These are phyloP conservation scores for Candida boleticola DNA, from an alignment of 805 yeast species.

Conservation along the genomic window DNA sequence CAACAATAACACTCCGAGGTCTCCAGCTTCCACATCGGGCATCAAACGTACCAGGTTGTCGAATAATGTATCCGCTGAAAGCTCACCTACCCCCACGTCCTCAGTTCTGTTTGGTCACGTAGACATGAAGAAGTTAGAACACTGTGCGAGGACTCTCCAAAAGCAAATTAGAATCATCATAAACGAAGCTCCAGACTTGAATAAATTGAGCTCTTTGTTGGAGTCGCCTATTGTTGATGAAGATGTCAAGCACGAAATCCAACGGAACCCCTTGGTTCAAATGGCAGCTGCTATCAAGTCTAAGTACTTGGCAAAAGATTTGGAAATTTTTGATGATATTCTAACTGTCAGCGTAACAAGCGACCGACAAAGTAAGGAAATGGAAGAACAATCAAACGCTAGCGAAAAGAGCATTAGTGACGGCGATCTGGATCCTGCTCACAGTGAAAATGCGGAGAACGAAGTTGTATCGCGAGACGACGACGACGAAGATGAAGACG, in stretches of 20 bases:
- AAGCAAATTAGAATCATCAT: slow-evolving; percentile 50
- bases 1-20: background rate
- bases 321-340: slow-evolving; percentile 58
- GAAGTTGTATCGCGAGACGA: background rate
- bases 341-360: slow-evolving; percentile 34
- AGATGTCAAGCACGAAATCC: slow-evolving; percentile 48
- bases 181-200: slow-evolving; percentile 54
- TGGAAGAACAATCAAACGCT: slow-evolving; percentile 17
- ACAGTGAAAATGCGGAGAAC: slow-evolving; percentile 1
- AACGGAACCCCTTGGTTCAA: slow-evolving; percentile 52
- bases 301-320: slow-evolving; percentile 45
- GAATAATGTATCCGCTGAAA: background rate
- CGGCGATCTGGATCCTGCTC: background rate
- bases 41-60: background rate
- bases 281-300: slow-evolving; percentile 62
- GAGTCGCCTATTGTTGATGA: slow-evolving; percentile 32
- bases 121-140: slow-evolving; percentile 39
- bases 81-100: background rate
- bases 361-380: too few species aligned
- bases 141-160: slow-evolving; percentile 43
- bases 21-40: background rate
- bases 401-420: slow-evolving; percentile 22
- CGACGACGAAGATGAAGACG: slow-evolving; percentile 3
- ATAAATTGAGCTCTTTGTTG: slow-evolving; percentile 36
- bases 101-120: slow-evolving; percentile 25